Percentiles rank a stretch among this genome's conserved stretches.
These are phyloP conservation scores for Eimeria acervulina DNA, from an alignment of 169 alveolate species.

Conservation along the genomic window DNA sequence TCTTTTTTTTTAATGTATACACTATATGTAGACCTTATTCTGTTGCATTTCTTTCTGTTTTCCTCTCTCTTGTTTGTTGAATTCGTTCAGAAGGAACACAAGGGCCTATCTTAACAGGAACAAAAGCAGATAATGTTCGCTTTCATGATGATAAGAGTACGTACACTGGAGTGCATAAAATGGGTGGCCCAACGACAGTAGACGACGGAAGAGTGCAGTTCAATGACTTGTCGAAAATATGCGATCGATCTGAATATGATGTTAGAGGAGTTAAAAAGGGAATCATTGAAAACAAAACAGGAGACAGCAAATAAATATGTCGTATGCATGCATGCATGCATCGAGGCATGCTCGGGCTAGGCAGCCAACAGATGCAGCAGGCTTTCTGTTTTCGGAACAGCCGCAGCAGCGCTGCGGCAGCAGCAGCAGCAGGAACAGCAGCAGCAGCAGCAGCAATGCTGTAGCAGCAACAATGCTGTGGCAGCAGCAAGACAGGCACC, in stretches of 20 bases:
- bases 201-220: conserved; percentile 89
- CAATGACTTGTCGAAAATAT: conserved; percentile 86
- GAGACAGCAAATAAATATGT: conserved; percentile 61
- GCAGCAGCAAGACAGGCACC: neutral
- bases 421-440: neutral
- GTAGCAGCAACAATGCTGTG: neutral
- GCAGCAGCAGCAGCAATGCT: neutral
- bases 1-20: too few relatives aligned
- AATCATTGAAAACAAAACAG: conserved; percentile 81
- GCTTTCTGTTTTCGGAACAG: neutral
- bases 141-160: conserved; percentile 93
- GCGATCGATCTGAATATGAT: conserved; percentile 86
- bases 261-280: conserved; percentile 88
- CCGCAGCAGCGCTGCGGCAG: neutral
- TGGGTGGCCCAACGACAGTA: conserved; percentile 94
- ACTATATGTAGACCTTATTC: too few relatives aligned
- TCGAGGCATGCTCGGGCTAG: neutral
- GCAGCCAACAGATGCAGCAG: neutral
- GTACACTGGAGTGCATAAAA: conserved; percentile 94
- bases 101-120: conserved; percentile 94
- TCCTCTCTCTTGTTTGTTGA: conserved; percentile 25
- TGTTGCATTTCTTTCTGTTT: neutral
- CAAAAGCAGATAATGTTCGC: conserved; percentile 93
- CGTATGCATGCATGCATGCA: conserved; percentile 29
- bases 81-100: conserved; percentile 84